phyloP scores from a whole-genome alignment of 768 basidiomycete genomes.

The Fomitopsis pulvina region DNA sequence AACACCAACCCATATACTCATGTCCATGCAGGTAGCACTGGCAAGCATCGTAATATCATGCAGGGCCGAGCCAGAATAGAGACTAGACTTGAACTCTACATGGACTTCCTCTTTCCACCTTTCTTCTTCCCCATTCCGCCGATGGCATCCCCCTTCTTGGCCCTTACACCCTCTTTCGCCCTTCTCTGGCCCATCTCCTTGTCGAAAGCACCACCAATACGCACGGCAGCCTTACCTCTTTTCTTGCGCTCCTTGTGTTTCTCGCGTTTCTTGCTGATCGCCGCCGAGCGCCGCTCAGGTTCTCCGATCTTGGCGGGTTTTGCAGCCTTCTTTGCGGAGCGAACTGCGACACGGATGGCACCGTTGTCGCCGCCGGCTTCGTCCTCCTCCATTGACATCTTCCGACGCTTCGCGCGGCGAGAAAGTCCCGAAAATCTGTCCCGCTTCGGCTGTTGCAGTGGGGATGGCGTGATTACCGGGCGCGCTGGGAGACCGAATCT shows the following conservation, averaged over 20 bases:
- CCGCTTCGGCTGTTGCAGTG: constrained; percentile 51
- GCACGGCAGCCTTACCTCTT: constrained; percentile 27
- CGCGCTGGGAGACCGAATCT: constrained; percentile 3
- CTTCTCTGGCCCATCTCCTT: constrained; percentile 47
- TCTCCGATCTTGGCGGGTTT: constrained; percentile 72
- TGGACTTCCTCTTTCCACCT: constrained; percentile 32
- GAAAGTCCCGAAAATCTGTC: constrained; percentile 80
- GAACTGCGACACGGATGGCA: constrained; percentile 67
- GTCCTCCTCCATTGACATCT: constrained; percentile 80
- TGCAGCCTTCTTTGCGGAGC: constrained; percentile 77
- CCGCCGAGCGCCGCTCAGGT: constrained; percentile 28
- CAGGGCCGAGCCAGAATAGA: constrained; percentile 1
- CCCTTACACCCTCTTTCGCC: constrained; percentile 51
- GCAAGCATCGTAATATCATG: background rate
- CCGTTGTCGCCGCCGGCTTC: constrained; percentile 49
- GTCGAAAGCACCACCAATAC: constrained; percentile 43
- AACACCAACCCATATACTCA: no score
- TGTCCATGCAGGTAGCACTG: no score
- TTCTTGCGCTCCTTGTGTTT: constrained; percentile 25
- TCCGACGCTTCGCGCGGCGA: constrained; percentile 82
- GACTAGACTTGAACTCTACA: constrained; percentile 7
- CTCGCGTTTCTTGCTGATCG: constrained; percentile 22
- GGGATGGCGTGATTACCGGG: background rate
- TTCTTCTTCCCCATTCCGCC: constrained; percentile 48
- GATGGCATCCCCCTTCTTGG: constrained; percentile 54